Percentiles rank a stretch among this genome's conserved stretches.
Evolutionary conservation across 2,329 filamentous ascomycete genomes (phyloP).

Genomic region (Fusarium azukiicola): DNA sequence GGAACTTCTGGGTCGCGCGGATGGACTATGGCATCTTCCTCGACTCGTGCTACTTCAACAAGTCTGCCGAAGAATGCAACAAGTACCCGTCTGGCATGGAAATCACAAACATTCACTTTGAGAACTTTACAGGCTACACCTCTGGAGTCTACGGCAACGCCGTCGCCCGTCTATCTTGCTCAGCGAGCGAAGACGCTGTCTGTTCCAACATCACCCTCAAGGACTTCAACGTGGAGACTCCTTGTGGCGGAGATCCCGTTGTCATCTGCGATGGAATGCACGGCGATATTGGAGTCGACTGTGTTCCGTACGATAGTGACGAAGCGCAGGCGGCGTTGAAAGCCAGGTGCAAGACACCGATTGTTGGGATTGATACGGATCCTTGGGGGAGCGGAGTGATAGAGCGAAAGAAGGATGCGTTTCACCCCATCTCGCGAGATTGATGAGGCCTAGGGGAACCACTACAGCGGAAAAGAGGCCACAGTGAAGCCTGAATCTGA

Average conservation of each 20-base stretch:
- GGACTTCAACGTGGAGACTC: constrained; percentile 70
- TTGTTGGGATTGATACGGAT: constrained; percentile 23
- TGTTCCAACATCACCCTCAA: constrained; percentile 77
- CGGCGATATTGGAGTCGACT: constrained; percentile 36
- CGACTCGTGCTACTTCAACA: constrained; percentile 82
- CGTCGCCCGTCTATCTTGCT: constrained; percentile 77
- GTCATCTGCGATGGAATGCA: constrained; percentile 45
- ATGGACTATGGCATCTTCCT: constrained; percentile 79
- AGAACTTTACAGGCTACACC: constrained; percentile 78
- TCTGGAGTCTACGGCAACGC: constrained; percentile 77
- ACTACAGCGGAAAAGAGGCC: background rate
- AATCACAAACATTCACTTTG: constrained; percentile 78
- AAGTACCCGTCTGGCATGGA: constrained; percentile 77
- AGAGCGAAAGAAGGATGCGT: constrained; percentile 21
- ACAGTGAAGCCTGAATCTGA: background rate
- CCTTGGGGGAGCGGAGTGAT: constrained; percentile 27
- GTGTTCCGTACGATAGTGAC: constrained; percentile 41
- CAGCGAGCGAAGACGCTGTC: constrained; percentile 72
- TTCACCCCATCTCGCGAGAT: constrained; percentile 22
- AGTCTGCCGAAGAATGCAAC: constrained; percentile 71
- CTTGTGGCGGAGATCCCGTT: constrained; percentile 29
- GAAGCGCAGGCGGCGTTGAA: constrained; percentile 22
- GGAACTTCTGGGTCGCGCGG: constrained; percentile 78
- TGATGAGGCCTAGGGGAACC: background rate
- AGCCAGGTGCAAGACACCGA: constrained; percentile 36